A percentile compares a stretch with the other conserved stretches of the same genome.
phyloP scores from a whole-genome alignment of 75 land plant genomes.

The Selaginella moellendorffii region DNA sequence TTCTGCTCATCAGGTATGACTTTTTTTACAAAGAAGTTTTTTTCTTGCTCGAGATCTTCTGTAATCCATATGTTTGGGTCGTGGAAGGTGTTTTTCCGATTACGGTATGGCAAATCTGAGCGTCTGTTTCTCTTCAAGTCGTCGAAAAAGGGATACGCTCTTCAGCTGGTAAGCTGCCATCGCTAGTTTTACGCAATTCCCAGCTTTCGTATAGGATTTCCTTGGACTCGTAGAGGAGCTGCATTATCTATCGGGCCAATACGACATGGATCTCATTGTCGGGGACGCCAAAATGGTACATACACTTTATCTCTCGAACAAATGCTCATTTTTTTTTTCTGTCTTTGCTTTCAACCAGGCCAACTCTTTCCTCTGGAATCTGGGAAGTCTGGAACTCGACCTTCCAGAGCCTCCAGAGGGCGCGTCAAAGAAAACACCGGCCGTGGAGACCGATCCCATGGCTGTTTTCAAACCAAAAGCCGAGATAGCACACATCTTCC shows the following conservation, averaged over 20 bases:
- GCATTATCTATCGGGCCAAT: constrained; percentile 68
- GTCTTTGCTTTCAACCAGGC: constrained; percentile 39
- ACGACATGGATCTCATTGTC: constrained; percentile 60
- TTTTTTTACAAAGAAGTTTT: background rate
- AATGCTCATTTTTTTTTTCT: background rate
- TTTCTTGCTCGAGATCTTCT: background rate
- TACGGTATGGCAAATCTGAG: constrained; percentile 64
- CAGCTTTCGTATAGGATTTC: constrained; percentile 41
- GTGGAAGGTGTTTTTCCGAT: constrained; percentile 52
- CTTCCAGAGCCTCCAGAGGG: constrained; percentile 84
- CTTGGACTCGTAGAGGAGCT: constrained; percentile 82
- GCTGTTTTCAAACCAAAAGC: constrained; percentile 55
- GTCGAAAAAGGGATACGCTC: constrained; percentile 40
- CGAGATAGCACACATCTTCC: constrained; percentile 86
- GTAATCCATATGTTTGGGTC: background rate
- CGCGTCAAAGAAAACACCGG: constrained; percentile 52
- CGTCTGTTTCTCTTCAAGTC: constrained; percentile 46
- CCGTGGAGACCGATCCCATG: constrained; percentile 33
- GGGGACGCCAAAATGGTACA: constrained; percentile 85
- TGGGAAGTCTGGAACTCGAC: constrained; percentile 69
- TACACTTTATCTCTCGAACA: background rate
- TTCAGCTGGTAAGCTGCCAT: constrained; percentile 33
- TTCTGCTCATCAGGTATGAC: constrained; percentile 76
- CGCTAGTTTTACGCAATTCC: background rate
- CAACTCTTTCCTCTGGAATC: constrained; percentile 48